Base-by-base conservation (phyloP, 2,329 filamentous ascomycete genomes). In the Penicillium fuscoglaucum region DNA sequence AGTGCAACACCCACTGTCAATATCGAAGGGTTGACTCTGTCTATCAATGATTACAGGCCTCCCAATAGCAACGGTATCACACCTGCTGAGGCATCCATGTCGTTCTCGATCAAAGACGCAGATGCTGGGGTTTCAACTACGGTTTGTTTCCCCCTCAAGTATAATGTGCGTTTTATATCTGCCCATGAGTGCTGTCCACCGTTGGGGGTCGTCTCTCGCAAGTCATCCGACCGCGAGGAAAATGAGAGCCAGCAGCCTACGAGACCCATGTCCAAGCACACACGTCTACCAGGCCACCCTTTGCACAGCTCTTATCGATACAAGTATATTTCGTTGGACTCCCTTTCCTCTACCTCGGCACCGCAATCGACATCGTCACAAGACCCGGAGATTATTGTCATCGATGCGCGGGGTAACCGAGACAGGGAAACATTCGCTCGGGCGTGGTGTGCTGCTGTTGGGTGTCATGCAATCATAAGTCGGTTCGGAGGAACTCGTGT, bases 161-260 rank as follows among this genome's bases (percentile, higher is more conserved):
- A 83, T 66, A 81, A 84, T 58, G 77, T 83, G 15, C 76, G 81
- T 29, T 86, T 85, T 65, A 72, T 86, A 44, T 78, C 81, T 0
- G 81, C 82, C 1, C 82, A 81, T 65, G 81, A 80, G 19, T 86
- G 83, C 66, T 77, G 74, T 7, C 74, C 79, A 12, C 80, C 82
- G 3, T 62, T 68, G 7, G 76, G 76, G 4, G 68, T 70, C 46
- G 63, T 67, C 8, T 63, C 60, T 53, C 56, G 52, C 10, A 56
- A 55, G 21, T 13, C 43, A 45, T 29, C 29, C 43, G 21, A 26
- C 43, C 33, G 44, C 29, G 19, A 48, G 24, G 28, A 35, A 9
- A 52, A 48, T 24, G 33, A 33, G 12, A 26, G 21, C 10, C 17
- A 55, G 12, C 31, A 56, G 55, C 12, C 58, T 61, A 31, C 46